Base-by-base conservation (phyloP, 345 rosid genomes). In the Arabidopsis suecica region DNA sequence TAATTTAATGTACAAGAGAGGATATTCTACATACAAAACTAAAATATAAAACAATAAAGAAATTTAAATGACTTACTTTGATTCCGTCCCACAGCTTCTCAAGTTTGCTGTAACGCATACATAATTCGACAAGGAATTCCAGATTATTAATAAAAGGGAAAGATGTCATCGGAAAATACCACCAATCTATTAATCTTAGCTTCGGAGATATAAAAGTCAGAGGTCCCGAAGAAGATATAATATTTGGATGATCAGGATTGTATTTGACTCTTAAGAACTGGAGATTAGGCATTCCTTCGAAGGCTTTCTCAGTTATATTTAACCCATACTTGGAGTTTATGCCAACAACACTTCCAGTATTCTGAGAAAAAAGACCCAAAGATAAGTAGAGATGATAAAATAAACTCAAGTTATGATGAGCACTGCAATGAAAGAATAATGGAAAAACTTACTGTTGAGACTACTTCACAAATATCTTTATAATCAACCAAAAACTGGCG, bases 61-160 rank as follows among this genome's bases (percentile, higher is more conserved):
- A 3, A 9, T 7, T 34, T 34, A 9, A 34, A 9, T 9, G 1
- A 37, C 64, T 59, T 37, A 59, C 81, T 56, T 68, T 62, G 8
- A 1, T 37, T 42, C 54, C 61, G 0, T 51, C 36, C 82, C 79
- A 81, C 1, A 81, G 4, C 47, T 74, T 57, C 60, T 74, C 28
- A 3, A 81, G 34, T 8, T 16, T 5, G 73, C 82, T 53, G 5
- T 1, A 0, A 0, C 54, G 76, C 32, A 28, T 38, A 0, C 1
- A n/a, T 38, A 78, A 48, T 11, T 65, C 61, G 2, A 74, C 74
- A 40, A 69, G 73, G 64, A 45, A 37, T 23, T 16, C 23, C n/a
- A 69, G 2, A 28, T 36, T 18, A 59, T 0, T 10, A 0, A 6
- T 65, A 32, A 50, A 32, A 28, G 69, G 67, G 14, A 81, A 37